Base-by-base conservation (phyloP, 2,329 filamentous ascomycete species). In the Claviceps citrina region DNA sequence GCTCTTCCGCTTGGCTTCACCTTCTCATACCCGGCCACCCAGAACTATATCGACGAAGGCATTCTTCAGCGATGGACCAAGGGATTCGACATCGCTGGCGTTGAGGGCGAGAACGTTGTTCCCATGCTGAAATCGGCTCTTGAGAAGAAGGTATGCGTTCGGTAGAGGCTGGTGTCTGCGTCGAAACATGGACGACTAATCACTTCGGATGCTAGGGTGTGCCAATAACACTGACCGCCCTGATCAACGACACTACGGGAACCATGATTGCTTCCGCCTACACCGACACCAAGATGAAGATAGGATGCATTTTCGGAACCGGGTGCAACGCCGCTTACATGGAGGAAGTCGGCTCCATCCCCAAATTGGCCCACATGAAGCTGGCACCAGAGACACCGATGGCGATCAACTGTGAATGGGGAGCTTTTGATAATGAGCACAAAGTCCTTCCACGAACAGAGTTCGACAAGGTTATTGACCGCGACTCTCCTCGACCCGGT, bases 281-380 rank as follows among this genome's bases (percentile, higher is more conserved):
- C 64, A 96, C 89, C n/a, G 87, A 98, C 57, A 67, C 79, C 34
- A 76, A 79, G 50, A 93, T 95, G 75, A 86, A 78, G 64, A 91
- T 96, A 53, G 91, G 91, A 41, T 95, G 89, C 63, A 98, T 98
- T 57, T 98, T 98, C 54, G 91, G 91, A 52, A 98, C 91, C 10
- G 91, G 91, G 44, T 95, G 91, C 66, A 98, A 98, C 55, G 91
- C 89, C 31, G 91, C 91, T 30, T 98, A 98, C 67, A 93, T 98
- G 82, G 91, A 98, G 63, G 65, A 93, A 54, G 84, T 76, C 47
- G 86, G 85, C 48, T 84, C 81, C 10, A 85, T 98, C 48, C 89
- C 87, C 48, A 98, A 98, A 70, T 76, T 98, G 40, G 84, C 82
- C 9, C 78, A 95, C 64, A 74, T 93, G 70, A 91, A 93, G 54